Base-by-base conservation (phyloP, 2,329 filamentous ascomycete genomes). In the Hypocreales sp. region DNA sequence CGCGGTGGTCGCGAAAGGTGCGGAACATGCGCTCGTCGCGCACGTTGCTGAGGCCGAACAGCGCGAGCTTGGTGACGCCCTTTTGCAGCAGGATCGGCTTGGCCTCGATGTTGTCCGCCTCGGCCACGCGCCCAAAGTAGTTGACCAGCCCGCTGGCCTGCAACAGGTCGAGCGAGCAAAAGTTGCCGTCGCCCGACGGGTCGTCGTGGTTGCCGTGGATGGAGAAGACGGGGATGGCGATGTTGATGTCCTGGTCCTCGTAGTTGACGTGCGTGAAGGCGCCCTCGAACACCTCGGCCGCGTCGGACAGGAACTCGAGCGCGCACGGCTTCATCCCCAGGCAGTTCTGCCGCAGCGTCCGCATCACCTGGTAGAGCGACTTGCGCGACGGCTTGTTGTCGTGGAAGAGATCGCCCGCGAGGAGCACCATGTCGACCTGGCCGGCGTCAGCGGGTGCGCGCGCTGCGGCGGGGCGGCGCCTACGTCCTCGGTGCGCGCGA, bases 171-270 rank as follows among this genome's bases (percentile, higher is more conserved):
- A 98, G 64, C 0, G 87, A 86, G 36, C 90, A 92, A 37, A 79
- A 77, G 47, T 92, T 82, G 8, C 86, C 90, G 43, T 94, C 86
- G 8, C 90, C 90, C n/a, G 86, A 92, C 0, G 90, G 90, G 47
- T 98, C 90, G 46, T 98, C 90, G 48, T 98, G 90, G 45, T 98
- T 98, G 24, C 90, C 90, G 43, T 98, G 92, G 22, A 98, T 98
- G 1, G 87, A 93, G 48, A 98, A 98, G 16, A 98, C 84, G 0
- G 90, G 90, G 30, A 95, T 94, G 1, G 86, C 82, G 34, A 98
- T 73, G 44, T 98, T 98, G 52, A 98, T 94, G 42, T 98, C 83
- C 15, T 82, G 73, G 44, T 98, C 90, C 52, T 95, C 84, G 53
- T 98, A 98, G 53, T 98, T 98, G 53, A 93, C 87, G 49, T 94